These are phyloP conservation scores for Carnegiea gigantea DNA, from an alignment of 179 eudicot genomes.

Conservation along the genomic window DNA sequence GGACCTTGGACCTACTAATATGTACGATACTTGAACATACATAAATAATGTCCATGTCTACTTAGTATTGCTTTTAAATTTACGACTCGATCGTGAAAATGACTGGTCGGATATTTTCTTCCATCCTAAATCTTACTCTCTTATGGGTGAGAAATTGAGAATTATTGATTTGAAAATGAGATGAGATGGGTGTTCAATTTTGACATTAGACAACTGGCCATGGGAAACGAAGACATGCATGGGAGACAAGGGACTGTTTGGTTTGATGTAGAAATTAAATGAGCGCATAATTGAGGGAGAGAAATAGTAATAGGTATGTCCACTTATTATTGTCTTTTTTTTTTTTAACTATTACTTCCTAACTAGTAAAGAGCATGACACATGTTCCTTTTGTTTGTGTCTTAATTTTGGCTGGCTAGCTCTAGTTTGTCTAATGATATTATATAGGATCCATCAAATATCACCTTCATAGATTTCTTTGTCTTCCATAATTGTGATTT, in stretches of 20 bases:
- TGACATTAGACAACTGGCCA: background rate
- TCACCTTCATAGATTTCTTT: conserved; percentile 26
- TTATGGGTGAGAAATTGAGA: conserved; percentile 10
- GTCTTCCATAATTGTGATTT: conserved; percentile 22
- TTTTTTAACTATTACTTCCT: background rate
- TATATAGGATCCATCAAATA: conserved; percentile 16
- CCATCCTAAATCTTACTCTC: no score
- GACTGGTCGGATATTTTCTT: no score
- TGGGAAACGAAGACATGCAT: background rate
- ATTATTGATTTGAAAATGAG: conserved; percentile 18
- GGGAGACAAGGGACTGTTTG: conserved; percentile 21
- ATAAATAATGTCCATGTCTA: background rate
- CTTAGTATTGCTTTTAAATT: no score
- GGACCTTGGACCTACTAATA: background rate
- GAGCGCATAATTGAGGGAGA: background rate
- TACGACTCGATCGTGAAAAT: no score
- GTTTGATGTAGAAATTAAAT: conserved; percentile 14
- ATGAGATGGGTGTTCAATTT: conserved; percentile 18
- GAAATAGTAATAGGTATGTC: conserved; percentile 1
- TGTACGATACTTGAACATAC: background rate
- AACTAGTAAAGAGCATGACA: conserved; percentile 12
- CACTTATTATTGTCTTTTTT: conserved; percentile 15
- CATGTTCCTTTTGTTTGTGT: conserved; percentile 12
- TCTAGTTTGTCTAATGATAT: conserved; percentile 14
- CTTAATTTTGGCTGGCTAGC: background rate